phyloP scores from a whole-genome alignment of 306 rosid genomes.

The Nissolia schottii region DNA sequence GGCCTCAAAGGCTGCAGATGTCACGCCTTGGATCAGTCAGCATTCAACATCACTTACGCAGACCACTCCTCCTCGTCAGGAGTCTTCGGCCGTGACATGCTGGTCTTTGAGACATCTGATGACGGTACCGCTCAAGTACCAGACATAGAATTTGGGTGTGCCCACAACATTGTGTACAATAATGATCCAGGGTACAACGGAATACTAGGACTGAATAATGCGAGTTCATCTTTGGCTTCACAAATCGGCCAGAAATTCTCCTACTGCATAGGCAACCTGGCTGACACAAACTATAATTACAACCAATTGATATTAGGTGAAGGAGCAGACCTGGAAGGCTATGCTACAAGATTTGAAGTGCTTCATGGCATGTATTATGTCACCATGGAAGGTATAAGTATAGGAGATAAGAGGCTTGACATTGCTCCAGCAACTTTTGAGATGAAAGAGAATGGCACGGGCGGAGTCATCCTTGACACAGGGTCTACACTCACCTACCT shows the following conservation, averaged over 20 bases:
- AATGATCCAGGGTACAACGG: constrained; percentile 30
- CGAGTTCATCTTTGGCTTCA: constrained; percentile 9
- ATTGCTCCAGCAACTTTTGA: constrained; percentile 19
- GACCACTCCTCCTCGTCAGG: constrained; percentile 23
- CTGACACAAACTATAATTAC: constrained; percentile 24
- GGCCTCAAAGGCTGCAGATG: background rate
- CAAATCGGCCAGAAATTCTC: constrained; percentile 36
- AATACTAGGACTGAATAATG: constrained; percentile 35
- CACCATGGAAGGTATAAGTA: constrained; percentile 40
- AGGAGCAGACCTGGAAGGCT: constrained; percentile 43
- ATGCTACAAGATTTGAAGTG: constrained; percentile 21
- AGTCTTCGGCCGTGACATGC: constrained; percentile 10
- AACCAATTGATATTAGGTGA: constrained; percentile 45
- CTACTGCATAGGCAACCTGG: constrained; percentile 43
- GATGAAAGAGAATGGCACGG: constrained; percentile 17
- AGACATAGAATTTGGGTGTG: constrained; percentile 30
- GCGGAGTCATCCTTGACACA: constrained; percentile 45
- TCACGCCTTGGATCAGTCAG: background rate
- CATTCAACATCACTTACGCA: background rate
- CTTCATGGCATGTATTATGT: constrained; percentile 18
- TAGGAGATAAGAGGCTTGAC: constrained; percentile 33
- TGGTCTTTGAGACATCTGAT: constrained; percentile 33
- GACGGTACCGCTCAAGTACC: constrained; percentile 16
- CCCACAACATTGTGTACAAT: background rate
- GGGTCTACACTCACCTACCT: constrained; percentile 24